Evolutionary conservation across 2,329 filamentous ascomycete genomes (phyloP).

Genomic region (Lecanicillium sp.): DNA sequence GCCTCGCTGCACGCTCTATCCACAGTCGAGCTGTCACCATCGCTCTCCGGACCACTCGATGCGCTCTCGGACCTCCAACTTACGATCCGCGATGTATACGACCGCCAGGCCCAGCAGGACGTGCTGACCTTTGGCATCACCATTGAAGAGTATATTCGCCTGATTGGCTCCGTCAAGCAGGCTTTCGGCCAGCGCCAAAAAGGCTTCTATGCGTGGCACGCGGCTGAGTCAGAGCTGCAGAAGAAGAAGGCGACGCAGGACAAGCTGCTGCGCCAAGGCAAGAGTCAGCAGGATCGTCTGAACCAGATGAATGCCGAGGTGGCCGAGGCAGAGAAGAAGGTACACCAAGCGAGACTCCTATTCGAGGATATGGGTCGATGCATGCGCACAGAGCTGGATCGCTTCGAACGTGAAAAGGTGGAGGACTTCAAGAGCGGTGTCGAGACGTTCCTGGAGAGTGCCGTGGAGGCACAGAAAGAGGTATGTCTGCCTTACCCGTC

Average conservation of each 20-base stretch:
- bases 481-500: constrained; percentile 41
- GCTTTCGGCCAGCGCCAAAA: constrained; percentile 92
- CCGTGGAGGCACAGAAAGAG: constrained; percentile 98
- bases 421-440: constrained; percentile 98
- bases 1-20: constrained; percentile 88
- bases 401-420: constrained; percentile 95
- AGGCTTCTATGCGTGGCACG: constrained; percentile 90
- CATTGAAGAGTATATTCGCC: constrained; percentile 93
- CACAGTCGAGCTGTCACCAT: constrained; percentile 84
- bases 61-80: constrained; percentile 89
- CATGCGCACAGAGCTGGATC: constrained; percentile 84
- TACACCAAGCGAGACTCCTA: constrained; percentile 79
- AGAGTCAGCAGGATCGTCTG: constrained; percentile 90
- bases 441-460: constrained; percentile 94
- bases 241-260: constrained; percentile 88
- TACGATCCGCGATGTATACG: constrained; percentile 90
- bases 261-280: constrained; percentile 89
- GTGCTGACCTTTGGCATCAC: constrained; percentile 94
- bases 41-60: constrained; percentile 81
- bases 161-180: constrained; percentile 92
- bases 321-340: constrained; percentile 86
- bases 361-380: constrained; percentile 97
- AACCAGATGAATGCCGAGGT: constrained; percentile 92
- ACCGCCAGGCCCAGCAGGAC: constrained; percentile 94
- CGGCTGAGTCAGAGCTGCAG: constrained; percentile 80